phyloP scores from a whole-genome alignment of 345 rosid genomes.

The Syzygium jambos region DNA sequence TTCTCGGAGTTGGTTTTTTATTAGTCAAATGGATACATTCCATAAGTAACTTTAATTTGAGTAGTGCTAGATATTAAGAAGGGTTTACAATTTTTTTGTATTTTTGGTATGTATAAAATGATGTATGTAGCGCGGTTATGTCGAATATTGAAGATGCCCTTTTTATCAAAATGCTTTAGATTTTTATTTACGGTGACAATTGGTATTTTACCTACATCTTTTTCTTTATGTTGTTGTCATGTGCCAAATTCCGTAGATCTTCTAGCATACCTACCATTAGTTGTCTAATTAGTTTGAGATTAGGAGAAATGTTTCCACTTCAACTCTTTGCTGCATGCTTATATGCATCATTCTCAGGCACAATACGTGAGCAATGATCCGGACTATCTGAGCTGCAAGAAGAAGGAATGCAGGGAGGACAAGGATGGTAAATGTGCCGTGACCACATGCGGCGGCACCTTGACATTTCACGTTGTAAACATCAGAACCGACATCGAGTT shows the following conservation, averaged over 20 bases:
- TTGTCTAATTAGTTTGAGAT: background rate
- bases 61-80: background rate
- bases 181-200: background rate
- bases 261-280: background rate
- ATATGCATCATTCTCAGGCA: slow-evolving; percentile 19
- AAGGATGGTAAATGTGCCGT: slow-evolving; percentile 8
- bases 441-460: slow-evolving; percentile 30
- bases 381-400: slow-evolving; percentile 38
- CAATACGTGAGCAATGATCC: slow-evolving; percentile 42
- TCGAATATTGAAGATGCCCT: background rate
- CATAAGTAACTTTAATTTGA: background rate
- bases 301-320: background rate
- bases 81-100: background rate
- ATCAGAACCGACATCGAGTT: slow-evolving; percentile 54
- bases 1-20: background rate
- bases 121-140: no score
- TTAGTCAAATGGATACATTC: background rate
- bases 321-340: background rate
- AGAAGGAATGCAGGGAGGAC: slow-evolving; percentile 18
- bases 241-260: background rate
- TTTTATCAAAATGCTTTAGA: background rate
- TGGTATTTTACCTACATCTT: background rate
- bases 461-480: slow-evolving; percentile 49
- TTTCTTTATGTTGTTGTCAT: background rate
- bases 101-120: background rate